Conservation (phyloP, 1,139 yeast species). For the Candida sojae region DNA sequence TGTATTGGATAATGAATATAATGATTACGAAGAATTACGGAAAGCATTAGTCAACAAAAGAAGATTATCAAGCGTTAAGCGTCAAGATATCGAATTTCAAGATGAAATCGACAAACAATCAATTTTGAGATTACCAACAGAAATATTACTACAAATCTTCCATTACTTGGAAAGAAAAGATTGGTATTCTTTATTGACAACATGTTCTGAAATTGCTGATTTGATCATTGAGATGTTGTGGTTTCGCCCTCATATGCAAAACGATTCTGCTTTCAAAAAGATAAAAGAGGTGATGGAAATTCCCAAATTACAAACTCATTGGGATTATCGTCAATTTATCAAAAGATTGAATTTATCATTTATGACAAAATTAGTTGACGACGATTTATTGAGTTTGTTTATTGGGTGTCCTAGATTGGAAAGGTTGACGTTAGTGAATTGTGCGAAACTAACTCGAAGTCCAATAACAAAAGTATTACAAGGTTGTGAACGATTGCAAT, state of each 20-base stretch:
- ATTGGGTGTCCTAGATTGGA: conserved; percentile 76
- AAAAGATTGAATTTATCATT: conserved; percentile 80
- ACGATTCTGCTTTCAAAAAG: conserved; percentile 49
- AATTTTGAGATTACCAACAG: conserved; percentile 72
- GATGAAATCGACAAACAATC: conserved; percentile 22
- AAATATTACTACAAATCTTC: conserved; percentile 70
- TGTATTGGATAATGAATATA: conserved; percentile 35
- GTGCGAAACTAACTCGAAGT: conserved; percentile 61
- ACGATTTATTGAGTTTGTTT: conserved; percentile 56
- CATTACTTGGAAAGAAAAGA: conserved; percentile 69
- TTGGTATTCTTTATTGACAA: conserved; percentile 67
- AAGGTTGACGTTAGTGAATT: conserved; percentile 81
- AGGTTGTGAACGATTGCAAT: conserved; percentile 72
- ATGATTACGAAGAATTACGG: conserved; percentile 38
- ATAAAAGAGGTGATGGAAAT: conserved; percentile 57
- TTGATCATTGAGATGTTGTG: conserved; percentile 80
- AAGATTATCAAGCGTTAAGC: conserved; percentile 18
- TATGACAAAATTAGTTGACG: conserved; percentile 68
- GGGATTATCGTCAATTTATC: conserved; percentile 75
- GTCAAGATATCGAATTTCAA: conserved; percentile 12
- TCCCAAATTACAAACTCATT: conserved; percentile 51
- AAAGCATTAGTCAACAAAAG: conserved; percentile 36
- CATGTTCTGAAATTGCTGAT: conserved; percentile 81
- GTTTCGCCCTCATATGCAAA: conserved; percentile 84
- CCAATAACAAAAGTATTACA: conserved; percentile 64